phyloP scores from a whole-genome alignment of 2,329 filamentous ascomycete species.

The Bipolaris gigantea region DNA sequence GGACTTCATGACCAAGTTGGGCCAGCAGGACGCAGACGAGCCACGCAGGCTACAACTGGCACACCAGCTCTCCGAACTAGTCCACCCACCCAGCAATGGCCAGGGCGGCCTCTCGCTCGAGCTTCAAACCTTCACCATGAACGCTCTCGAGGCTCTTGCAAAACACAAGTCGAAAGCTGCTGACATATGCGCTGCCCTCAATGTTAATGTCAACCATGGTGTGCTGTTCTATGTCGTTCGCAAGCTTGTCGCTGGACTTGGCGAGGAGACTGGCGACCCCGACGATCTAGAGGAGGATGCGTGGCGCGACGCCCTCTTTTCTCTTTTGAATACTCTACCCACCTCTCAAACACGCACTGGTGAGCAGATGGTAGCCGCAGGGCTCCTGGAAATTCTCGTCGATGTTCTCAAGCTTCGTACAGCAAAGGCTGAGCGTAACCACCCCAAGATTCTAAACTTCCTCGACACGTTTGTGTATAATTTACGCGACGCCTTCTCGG shows the following conservation, averaged over 20 bases:
- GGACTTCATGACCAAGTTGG: conserved; percentile 81
- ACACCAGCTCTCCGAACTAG: conserved; percentile 88
- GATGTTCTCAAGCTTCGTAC: conserved; percentile 86
- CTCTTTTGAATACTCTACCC: conserved; percentile 80
- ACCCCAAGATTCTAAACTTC: conserved; percentile 82
- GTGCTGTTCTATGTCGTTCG: conserved; percentile 90
- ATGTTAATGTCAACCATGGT: conserved; percentile 94
- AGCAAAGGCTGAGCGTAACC: conserved; percentile 76
- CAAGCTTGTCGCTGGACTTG: conserved; percentile 85
- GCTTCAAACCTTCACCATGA: conserved; percentile 80
- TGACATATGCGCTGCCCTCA: conserved; percentile 88
- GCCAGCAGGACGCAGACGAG: conserved; percentile 86
- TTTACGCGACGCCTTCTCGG: conserved; percentile 80
- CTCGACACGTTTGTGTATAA: conserved; percentile 86
- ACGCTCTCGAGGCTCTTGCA: conserved; percentile 81
- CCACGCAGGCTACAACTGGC: conserved; percentile 85
- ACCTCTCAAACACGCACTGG: conserved; percentile 71
- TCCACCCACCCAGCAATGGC: conserved; percentile 77
- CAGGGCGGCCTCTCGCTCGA: conserved; percentile 69
- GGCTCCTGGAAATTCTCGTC: conserved; percentile 85
- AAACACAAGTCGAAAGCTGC: conserved; percentile 73
- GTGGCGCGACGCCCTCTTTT: conserved; percentile 88
- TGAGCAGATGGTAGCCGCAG: conserved; percentile 82
- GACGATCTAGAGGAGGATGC: conserved; percentile 73
- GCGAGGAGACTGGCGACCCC: conserved; percentile 51